A percentile compares a stretch with the other conserved stretches of the same genome.
phyloP scores from a whole-genome alignment of 2,329 filamentous ascomycete species.

The Mycogone perniciosa region DNA sequence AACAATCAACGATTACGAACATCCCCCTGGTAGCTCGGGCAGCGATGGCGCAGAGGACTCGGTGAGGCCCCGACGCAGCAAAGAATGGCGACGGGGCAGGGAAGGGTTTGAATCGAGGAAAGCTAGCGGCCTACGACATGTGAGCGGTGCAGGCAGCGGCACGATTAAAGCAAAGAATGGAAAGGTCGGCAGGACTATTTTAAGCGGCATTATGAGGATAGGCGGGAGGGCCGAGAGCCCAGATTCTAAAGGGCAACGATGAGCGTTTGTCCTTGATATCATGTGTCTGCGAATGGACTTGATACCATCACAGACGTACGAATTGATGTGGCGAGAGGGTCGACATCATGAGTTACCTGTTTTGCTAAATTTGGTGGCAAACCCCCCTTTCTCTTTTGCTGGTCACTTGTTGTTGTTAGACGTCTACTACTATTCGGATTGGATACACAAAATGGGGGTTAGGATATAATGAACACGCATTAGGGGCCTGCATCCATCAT shows the following conservation, averaged over 20 bases:
- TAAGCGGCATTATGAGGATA: constrained; percentile 41
- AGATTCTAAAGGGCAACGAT: constrained; percentile 27
- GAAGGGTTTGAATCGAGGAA: constrained; percentile 24
- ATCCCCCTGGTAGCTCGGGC: constrained; percentile 44
- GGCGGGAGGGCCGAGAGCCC: constrained; percentile 36
- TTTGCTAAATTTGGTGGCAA: constrained; percentile 8
- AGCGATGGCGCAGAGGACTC: constrained; percentile 34
- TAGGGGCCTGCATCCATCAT: not conserved
- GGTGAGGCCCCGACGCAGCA: constrained; percentile 23
- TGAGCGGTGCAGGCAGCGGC: constrained; percentile 21
- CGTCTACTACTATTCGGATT: not conserved
- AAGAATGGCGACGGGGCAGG: constrained; percentile 25
- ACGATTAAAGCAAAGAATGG: constrained; percentile 32
- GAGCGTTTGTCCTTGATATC: not conserved
- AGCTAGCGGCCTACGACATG: constrained; percentile 22
- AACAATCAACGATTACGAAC: constrained; percentile 23
- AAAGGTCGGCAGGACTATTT: constrained; percentile 36
- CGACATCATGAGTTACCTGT: not conserved
- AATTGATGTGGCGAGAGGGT: no score
- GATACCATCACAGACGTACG: not conserved
- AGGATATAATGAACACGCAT: constrained; percentile 10
- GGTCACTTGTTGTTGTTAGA: constrained; percentile 6
- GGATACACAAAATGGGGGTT: constrained; percentile 11
- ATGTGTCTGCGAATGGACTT: not conserved
- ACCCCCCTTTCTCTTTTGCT: constrained; percentile 2